These are phyloP conservation scores for Aspergillus ruber DNA, from an alignment of 2,329 filamentous ascomycete genomes.

Conservation along the genomic window DNA sequence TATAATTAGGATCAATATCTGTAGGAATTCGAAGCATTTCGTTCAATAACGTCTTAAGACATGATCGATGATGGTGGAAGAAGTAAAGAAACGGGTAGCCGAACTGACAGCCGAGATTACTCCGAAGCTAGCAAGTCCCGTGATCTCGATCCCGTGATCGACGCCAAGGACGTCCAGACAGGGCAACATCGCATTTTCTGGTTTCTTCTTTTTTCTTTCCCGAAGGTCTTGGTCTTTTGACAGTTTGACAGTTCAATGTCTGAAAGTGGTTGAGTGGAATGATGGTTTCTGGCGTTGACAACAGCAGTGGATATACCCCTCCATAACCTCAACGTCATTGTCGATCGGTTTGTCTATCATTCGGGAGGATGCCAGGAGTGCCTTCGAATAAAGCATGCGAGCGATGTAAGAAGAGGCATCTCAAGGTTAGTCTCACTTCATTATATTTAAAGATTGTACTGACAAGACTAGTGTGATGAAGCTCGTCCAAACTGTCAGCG, in stretches of 20 bases:
- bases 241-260: neutral
- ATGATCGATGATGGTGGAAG: neutral
- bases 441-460: neutral
- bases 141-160: neutral
- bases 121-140: neutral
- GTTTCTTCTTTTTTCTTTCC: neutral
- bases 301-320: neutral
- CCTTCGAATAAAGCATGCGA: conserved; percentile 36
- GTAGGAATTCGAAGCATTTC: neutral
- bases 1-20: neutral
- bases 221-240: neutral
- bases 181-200: neutral
- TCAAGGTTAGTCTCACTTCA: conserved; percentile 23
- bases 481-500: conserved; percentile 33
- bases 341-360: neutral
- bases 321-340: conserved; percentile 2
- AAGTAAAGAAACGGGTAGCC: neutral
- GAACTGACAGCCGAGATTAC: neutral
- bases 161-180: neutral
- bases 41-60: neutral
- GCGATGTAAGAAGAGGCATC: conserved; percentile 34
- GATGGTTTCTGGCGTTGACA: neutral
- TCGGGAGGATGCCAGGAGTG: conserved; percentile 28
- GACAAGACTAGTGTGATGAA: conserved; percentile 32
- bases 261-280: neutral